These are phyloP conservation scores for Leccinum truebloodii DNA, from an alignment of 768 basidiomycete species.

Conservation along the genomic window DNA sequence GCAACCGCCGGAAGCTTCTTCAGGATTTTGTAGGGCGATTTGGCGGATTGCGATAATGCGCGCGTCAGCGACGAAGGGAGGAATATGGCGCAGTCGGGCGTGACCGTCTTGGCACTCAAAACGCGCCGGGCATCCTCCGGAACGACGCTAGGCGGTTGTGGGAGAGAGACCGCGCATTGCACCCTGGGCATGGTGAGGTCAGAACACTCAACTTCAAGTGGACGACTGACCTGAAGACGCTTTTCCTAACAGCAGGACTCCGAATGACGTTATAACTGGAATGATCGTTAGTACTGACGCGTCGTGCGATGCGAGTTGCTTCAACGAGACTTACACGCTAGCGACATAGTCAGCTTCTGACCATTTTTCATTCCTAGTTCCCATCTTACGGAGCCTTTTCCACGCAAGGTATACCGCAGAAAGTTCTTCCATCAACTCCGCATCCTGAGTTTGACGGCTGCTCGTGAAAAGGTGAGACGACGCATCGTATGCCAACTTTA, in stretches of 20 bases:
- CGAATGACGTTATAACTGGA: conserved; percentile 51
- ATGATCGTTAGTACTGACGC: not conserved
- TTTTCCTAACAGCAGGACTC: conserved; percentile 42
- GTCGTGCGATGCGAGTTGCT: not conserved
- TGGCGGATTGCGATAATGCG: conserved; percentile 42
- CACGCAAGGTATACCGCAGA: conserved; percentile 45
- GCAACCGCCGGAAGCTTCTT: conserved; percentile 40
- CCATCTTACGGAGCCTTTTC: conserved; percentile 45
- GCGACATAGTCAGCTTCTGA: conserved; percentile 57
- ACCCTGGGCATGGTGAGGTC: conserved; percentile 35
- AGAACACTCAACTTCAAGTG: not conserved
- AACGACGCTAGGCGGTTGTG: conserved; percentile 40
- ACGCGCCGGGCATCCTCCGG: conserved; percentile 37
- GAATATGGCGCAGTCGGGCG: conserved; percentile 53
- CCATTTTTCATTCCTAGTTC: conserved; percentile 45
- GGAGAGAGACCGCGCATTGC: conserved; percentile 49
- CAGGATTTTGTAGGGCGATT: conserved; percentile 50
- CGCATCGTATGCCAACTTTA: conserved; percentile 33
- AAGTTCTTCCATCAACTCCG: conserved; percentile 39
- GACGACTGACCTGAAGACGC: conserved; percentile 41
- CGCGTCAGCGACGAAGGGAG: conserved; percentile 41
- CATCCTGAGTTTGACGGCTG: conserved; percentile 16
- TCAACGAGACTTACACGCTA: conserved; percentile 45
- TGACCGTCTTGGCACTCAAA: conserved; percentile 46
- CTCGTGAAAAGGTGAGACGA: conserved; percentile 44